phyloP scores from a whole-genome alignment of 2,329 filamentous ascomycete genomes.

The Monosporascus sp. region DNA sequence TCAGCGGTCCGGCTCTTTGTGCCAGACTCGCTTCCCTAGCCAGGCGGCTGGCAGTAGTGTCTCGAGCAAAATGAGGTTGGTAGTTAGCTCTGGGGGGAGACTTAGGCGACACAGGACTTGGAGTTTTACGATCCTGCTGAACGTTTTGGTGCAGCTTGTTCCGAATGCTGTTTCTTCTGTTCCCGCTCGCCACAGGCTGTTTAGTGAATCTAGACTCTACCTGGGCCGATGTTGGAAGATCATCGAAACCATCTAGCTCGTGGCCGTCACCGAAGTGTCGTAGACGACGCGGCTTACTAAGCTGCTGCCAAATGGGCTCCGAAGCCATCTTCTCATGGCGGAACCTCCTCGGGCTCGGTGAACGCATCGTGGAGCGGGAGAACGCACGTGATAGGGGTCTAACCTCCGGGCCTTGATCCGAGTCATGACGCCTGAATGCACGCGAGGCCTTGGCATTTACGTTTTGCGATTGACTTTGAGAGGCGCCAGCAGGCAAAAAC shows the following conservation, averaged over 20 bases:
- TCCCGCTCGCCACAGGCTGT: constrained; percentile 65
- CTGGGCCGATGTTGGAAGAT: constrained; percentile 80
- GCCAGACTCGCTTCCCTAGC: constrained; percentile 58
- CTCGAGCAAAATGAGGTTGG: constrained; percentile 58
- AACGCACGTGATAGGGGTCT: constrained; percentile 53
- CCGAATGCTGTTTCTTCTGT: constrained; percentile 53
- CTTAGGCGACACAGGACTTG: constrained; percentile 48
- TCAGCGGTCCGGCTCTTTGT: constrained; percentile 51
- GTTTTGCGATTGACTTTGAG: constrained; percentile 73
- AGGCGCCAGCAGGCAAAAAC: constrained; percentile 73
- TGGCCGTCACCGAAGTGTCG: constrained; percentile 85
- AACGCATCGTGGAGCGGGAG: constrained; percentile 54
- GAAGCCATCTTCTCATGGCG: constrained; percentile 36
- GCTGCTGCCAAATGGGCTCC: constrained; percentile 55
- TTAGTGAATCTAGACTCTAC: constrained; percentile 80
- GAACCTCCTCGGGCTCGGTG: constrained; percentile 52
- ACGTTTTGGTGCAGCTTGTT: constrained; percentile 53
- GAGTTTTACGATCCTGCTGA: constrained; percentile 47
- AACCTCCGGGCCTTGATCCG: constrained; percentile 60
- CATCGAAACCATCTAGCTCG: constrained; percentile 90
- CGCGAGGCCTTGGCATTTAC: constrained; percentile 65
- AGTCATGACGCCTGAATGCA: constrained; percentile 74
- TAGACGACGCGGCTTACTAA: constrained; percentile 66
- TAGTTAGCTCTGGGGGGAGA: constrained; percentile 53
- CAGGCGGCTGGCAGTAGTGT: constrained; percentile 61